Percentiles rank a stretch among this genome's conserved stretches.
Conservation (phyloP, 768 basidiomycete genomes). For the Amanita pseudoporphyria region DNA sequence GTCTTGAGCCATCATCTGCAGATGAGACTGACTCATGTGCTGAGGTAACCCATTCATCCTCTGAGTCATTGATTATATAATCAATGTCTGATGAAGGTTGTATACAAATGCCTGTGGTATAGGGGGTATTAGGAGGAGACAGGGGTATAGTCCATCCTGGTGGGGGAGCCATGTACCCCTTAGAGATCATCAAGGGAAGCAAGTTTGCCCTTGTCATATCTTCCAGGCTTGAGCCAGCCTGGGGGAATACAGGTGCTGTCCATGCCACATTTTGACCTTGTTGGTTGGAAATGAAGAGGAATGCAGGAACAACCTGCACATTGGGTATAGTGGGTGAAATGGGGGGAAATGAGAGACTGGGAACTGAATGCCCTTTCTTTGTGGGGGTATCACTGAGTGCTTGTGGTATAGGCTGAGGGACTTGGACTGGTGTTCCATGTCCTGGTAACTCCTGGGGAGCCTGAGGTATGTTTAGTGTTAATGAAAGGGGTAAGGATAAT, state of each 20-base stretch:
- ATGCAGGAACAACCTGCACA: neutral
- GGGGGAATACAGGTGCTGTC: neutral
- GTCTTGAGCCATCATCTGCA: neutral
- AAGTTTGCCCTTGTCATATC: constrained; percentile 3
- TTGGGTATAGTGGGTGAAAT: neutral
- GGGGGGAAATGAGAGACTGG: neutral
- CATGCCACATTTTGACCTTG: neutral
- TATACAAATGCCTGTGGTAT: neutral
- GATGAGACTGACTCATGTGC: neutral
- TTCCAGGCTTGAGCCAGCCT: neutral
- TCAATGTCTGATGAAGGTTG: neutral
- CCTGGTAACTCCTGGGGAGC: neutral
- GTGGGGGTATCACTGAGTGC: too few species aligned
- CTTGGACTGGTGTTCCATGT: too few species aligned
- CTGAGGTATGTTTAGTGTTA: neutral
- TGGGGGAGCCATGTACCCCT: neutral
- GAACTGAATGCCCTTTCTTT: too few species aligned
- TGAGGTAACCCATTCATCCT: neutral
- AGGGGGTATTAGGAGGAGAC: neutral
- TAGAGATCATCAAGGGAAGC: neutral
- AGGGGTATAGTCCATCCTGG: neutral
- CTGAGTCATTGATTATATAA: neutral
- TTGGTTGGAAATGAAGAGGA: neutral
- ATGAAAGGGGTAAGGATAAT: neutral
- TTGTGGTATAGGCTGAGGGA: too few species aligned